Percentiles rank a stretch among this genome's conserved stretches.
phyloP scores from a whole-genome alignment of 176 grass and related monocot genomes.

The Musa itinerans region DNA sequence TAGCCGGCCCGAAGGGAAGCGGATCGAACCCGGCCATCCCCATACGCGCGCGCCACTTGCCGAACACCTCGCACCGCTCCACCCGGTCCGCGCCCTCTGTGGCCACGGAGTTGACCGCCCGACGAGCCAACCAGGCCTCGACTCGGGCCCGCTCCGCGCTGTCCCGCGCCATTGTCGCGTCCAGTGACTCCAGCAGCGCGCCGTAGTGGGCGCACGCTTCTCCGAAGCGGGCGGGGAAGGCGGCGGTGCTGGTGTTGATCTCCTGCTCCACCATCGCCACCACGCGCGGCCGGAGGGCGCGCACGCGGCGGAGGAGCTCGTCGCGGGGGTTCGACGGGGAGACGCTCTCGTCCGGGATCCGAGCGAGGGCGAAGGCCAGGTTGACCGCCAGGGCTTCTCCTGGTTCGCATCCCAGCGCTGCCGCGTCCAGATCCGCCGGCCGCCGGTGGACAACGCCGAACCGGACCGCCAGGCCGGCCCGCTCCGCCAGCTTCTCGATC shows the following conservation, averaged over 20 bases:
- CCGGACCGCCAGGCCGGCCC: conserved; percentile 31
- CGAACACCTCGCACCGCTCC: conserved; percentile 22
- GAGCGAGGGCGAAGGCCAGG: conserved; percentile 70
- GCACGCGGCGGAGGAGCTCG: conserved; percentile 82
- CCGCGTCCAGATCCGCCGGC: conserved; percentile 40
- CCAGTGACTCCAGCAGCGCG: conserved; percentile 67
- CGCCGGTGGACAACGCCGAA: conserved; percentile 47
- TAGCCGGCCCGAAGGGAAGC: neutral
- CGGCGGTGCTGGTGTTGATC: conserved; percentile 77
- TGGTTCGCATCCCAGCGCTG: conserved; percentile 41
- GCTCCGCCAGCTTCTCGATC: conserved; percentile 49
- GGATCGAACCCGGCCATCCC: conserved; percentile 13
- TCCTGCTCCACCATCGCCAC: conserved; percentile 80
- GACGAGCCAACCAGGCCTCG: conserved; percentile 4
- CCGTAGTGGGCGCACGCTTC: conserved; percentile 62
- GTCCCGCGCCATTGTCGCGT: conserved; percentile 28
- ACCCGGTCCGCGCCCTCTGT: conserved; percentile 7
- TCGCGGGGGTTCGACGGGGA: conserved; percentile 81
- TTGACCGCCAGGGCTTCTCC: conserved; percentile 72
- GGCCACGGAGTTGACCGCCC: conserved; percentile 9
- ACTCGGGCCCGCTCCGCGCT: conserved; percentile 15
- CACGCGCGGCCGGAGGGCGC: conserved; percentile 50
- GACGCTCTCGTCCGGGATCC: conserved; percentile 81
- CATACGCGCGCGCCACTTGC: conserved; percentile 25
- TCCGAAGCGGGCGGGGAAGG: conserved; percentile 53